Base-by-base conservation (phyloP, 441 rosid genomes). In the Gossypium davidsonii region DNA sequence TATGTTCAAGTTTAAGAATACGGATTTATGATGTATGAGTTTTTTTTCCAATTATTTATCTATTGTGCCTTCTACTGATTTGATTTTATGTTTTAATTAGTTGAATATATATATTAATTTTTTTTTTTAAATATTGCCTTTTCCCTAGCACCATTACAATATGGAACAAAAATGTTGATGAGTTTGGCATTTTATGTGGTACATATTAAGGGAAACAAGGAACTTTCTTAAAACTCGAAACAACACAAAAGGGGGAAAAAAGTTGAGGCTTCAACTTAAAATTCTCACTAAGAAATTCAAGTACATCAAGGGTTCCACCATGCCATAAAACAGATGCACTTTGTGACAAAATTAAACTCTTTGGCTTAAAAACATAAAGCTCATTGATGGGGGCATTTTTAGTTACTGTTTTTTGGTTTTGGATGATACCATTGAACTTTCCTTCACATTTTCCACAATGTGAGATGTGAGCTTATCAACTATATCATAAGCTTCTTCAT, bases 401-500 rank as follows among this genome's bases (percentile, higher is more conserved):
- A 4, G 3, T 57, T 57, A 57, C 61, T 57, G 61, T 3, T 57
- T 23, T 57, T 57, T 57, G 61, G 15, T 23, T 23, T 21, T 10
- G 5, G 15, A 57, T 10, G 7, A 12, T 25, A 4, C 15, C 53
- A 3, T 14, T 66, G 81, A 82, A 82, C 70, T 76, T 76, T 79
- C 82, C 73, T 57, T 8, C 59, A 70, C 15, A 31, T 31, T 17
- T 23, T 20, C 6, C 11, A 57, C 4, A 46, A 11, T 12, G 3
- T 12, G 21, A 15, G 56, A 15, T 15, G 21, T 6, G 56, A 51
- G 14, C 53, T 48, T 48, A 1, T 51, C 56, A 51, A 53, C 25
- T 53, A 2, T 53, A 17, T 53, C 25, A 17, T 10, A 18, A 17
- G 61, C n/a, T 56, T 56, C 20, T 3, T 21, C n/a, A 48, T 1